Conservation (phyloP, 164 flowering plant genomes). For the Macadamia integrifolia region DNA sequence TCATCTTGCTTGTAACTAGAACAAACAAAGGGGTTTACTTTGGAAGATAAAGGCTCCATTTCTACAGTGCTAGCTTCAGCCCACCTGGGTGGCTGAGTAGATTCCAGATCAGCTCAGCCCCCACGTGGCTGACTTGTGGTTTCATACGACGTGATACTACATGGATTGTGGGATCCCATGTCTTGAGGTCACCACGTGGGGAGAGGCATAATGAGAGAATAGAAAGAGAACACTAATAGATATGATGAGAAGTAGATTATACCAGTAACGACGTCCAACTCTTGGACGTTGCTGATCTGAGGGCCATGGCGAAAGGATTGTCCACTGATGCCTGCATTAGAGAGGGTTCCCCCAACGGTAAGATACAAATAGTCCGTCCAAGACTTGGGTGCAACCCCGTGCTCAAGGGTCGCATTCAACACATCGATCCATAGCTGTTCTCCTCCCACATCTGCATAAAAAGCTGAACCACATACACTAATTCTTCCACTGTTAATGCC, state of each 20-base stretch:
- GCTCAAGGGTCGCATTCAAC: conserved; percentile 36
- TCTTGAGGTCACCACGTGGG: no score
- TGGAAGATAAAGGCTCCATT: no score
- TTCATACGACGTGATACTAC: no score
- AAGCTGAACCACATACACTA: conserved; percentile 19
- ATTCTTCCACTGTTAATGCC: conserved; percentile 16
- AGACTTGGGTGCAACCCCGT: conserved; percentile 71
- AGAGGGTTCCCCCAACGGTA: conserved; percentile 87
- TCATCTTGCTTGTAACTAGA: no score
- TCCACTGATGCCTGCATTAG: conserved; percentile 89
- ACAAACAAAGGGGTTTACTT: no score
- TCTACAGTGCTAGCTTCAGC: no score
- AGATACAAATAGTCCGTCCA: conserved; percentile 91
- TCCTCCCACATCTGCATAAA: conserved; percentile 66
- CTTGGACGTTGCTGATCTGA: conserved; percentile 74
- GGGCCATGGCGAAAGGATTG: conserved; percentile 78
- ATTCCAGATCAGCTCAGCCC: no score
- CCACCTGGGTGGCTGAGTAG: no score
- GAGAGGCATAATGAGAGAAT: no score
- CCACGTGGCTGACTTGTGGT: no score
- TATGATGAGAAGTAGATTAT: not conserved
- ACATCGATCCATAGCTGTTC: conserved; percentile 80
- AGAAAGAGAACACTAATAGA: no score
- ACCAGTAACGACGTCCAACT: conserved; percentile 87
- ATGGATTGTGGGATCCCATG: no score